Conservation (phyloP, 177 flowering plant genomes). For the Tripterygium wilfordii region DNA sequence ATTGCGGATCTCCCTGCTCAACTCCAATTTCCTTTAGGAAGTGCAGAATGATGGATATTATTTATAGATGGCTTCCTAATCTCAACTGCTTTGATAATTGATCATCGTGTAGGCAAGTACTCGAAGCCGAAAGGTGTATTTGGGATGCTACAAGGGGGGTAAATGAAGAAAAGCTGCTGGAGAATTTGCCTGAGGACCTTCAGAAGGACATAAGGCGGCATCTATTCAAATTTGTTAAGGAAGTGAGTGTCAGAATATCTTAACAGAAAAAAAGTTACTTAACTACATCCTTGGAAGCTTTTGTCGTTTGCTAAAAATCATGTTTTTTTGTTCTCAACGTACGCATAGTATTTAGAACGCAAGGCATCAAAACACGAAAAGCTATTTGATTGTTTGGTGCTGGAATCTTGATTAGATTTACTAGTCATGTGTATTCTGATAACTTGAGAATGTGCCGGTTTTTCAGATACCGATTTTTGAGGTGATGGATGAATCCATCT, state of each 20-base stretch:
- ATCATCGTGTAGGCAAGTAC: conserved; percentile 49
- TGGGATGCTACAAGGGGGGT: conserved; percentile 72
- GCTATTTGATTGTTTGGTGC: too few relatives aligned
- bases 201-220: conserved; percentile 65
- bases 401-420: neutral
- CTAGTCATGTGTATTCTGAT: neutral
- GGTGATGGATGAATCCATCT: conserved; percentile 63
- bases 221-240: conserved; percentile 50
- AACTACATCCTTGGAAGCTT: too few relatives aligned
- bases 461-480: conserved; percentile 67
- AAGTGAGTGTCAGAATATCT: conserved; percentile 22
- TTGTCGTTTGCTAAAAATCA: too few relatives aligned
- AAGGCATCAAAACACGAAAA: too few relatives aligned
- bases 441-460: neutral
- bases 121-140: conserved; percentile 47
- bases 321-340: too few relatives aligned
- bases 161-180: conserved; percentile 51
- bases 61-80: neutral
- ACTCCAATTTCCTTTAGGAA: neutral
- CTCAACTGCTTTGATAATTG: neutral
- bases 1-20: too few relatives aligned
- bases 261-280: too few relatives aligned
- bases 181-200: conserved; percentile 59
- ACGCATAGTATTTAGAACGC: too few relatives aligned
- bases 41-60: neutral